These are phyloP conservation scores for Pyrenophora tritici-repentis DNA, from an alignment of 2,329 filamentous ascomycete genomes.

Conservation along the genomic window DNA sequence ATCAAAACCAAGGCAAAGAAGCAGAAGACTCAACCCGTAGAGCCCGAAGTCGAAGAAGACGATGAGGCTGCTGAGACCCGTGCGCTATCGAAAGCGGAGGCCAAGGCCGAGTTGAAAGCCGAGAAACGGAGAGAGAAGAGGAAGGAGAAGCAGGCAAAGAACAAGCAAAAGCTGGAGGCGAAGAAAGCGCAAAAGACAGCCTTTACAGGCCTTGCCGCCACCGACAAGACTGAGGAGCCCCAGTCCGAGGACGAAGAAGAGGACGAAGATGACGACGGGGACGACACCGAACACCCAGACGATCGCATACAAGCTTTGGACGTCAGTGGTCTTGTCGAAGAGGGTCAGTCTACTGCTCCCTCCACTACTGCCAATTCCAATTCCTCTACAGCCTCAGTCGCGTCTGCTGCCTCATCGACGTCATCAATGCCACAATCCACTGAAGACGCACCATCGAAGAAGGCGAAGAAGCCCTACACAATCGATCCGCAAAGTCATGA, in stretches of 20 bases:
- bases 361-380: slow-evolving; percentile 42
- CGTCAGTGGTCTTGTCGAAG: slow-evolving; percentile 45
- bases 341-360: slow-evolving; percentile 41
- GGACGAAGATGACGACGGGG: slow-evolving; percentile 28
- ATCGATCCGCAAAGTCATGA: slow-evolving; percentile 63
- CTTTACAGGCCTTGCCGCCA: slow-evolving; percentile 32
- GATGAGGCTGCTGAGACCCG: slow-evolving; percentile 49
- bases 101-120: slow-evolving; percentile 49
- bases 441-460: slow-evolving; percentile 30
- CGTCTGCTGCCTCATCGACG: slow-evolving; percentile 53
- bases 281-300: slow-evolving; percentile 33
- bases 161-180: slow-evolving; percentile 44
- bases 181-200: slow-evolving; percentile 39
- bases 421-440: slow-evolving; percentile 51
- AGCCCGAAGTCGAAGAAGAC: slow-evolving; percentile 32
- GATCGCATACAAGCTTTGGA: slow-evolving; percentile 43
- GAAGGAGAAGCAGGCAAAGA: slow-evolving; percentile 52
- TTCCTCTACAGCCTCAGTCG: slow-evolving; percentile 49
- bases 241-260: slow-evolving; percentile 27
- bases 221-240: slow-evolving; percentile 32
- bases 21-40: slow-evolving; percentile 46
- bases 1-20: slow-evolving; percentile 50
- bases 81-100: slow-evolving; percentile 44
- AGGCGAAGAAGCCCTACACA: slow-evolving; percentile 39
- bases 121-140: slow-evolving; percentile 54